Base-by-base conservation (phyloP, 768 basidiomycete species). In the Collybiopsis confluens region DNA sequence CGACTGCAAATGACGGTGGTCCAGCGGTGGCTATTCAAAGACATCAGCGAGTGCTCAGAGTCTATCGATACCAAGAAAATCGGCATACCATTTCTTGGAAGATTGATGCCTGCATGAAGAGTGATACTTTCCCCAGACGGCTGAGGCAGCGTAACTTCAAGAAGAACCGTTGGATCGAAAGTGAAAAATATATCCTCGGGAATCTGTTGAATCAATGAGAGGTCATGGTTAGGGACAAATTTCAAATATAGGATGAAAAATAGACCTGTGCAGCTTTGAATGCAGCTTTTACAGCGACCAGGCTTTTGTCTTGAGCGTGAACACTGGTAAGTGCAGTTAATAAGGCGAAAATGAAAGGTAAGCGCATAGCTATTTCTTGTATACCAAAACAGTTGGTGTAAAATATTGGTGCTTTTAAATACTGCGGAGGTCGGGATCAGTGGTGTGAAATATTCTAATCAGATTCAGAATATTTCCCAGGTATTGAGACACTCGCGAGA, bases 11-110 rank as follows among this genome's bases (percentile, higher is more conserved):
- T 1, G 59, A 60, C 3, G 73, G 73, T 2, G 71, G 74, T 0
- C 67, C 67, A 0, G 63, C 72, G 11, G 75, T 75, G 6, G 63
- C 75, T 76, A 36, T n/a, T n/a, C n/a, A n/a, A n/a, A n/a, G n/a
- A n/a, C n/a, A n/a, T n/a, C n/a, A n/a, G 30, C 20, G n/a, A 11
- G 13, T 23, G 2, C 4, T 47, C 13, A 36, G 28, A 21, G 49
- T 7, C 20, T 21, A 21, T 3, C n/a, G 21, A 9, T 6, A 26
- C 9, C 26, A 27, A 41, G 26, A 21, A 52, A 23, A 8, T 27
- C 3, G 23, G 10, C 43, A 8, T 53, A 56, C 56, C 51, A 26
- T 56, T 56, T 24, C 51, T 50, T 27, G 44, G 44, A 23, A 56
- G 44, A 24, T 45, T 60, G 30, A 65, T 59, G 30, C 65, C 65